Evolutionary conservation across 148 eudicot genomes (phyloP), one percentile per base, ranked within the genome.

Genomic region (Arctostaphylos glauca): DNA sequence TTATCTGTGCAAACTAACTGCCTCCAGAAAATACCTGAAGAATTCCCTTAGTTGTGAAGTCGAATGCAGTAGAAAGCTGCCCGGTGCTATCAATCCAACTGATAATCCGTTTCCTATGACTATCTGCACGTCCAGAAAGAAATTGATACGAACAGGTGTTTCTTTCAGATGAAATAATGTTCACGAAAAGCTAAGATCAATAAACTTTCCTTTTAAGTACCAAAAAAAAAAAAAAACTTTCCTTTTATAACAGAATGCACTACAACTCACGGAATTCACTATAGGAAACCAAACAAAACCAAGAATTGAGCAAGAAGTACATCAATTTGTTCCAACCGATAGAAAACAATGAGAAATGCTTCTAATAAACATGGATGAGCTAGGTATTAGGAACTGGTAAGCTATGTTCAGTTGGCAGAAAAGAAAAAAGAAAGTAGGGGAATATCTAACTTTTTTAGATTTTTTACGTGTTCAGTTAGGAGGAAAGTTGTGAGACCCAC

Each of bases 31-130:
- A 38, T 87, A 92, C 98, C 98, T 94, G 98, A 85, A 96, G 94
- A 83, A 94, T 91, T 81, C 97, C 98, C 86, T 96, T 96, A 48
- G 98, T 96, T 75, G 98, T 95, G 91, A 95, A 94, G 87, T 96
- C 98, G 86, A 96, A 96, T 67, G 98, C 94, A 84, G 97, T 76
- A 53, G 98, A 83, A 75, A 91, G 91, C 81, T 94, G 95, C 71
- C 98, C 98, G 6, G 96, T 87, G 79, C 89, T 89, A 86, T 95
- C 98, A 49, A 95, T 93, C 98, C 98, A 95, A 81, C 92, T 89
- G 82, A 95, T 87, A 21, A 95, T 92, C 74, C 98, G 87, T 77
- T 95, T 98, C 89, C 98, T 92, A 87, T 95, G 98, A 90, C 91
- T 92, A 83, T 95, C 98, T 95, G 96, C 83, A 81, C 7, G 66